Evolutionary conservation across 1,139 yeast genomes (phyloP), one percentile per base, ranked within the genome.

Genomic region (Blastobotrys arbuscula): DNA sequence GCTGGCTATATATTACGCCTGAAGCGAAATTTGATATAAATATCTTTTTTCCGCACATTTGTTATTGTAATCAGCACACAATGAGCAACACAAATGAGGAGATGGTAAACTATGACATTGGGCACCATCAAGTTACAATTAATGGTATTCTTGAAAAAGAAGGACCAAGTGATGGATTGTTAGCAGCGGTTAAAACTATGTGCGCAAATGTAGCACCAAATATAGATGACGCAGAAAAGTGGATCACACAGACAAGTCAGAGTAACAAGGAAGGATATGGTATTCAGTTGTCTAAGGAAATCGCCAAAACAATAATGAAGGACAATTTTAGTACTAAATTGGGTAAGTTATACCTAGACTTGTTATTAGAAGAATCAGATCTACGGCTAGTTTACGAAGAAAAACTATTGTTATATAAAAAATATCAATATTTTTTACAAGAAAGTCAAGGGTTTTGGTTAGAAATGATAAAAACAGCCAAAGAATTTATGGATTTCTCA

Each of bases 1-100:
- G n/a, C n/a, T n/a, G n/a, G n/a, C n/a, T n/a, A n/a, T n/a, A n/a
- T n/a, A n/a, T n/a, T n/a, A n/a, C n/a, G n/a, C n/a, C n/a, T n/a
- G n/a, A n/a, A n/a, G n/a, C n/a, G n/a, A n/a, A n/a, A n/a, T n/a
- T n/a, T n/a, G n/a, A n/a, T n/a, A n/a, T n/a, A n/a, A n/a, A n/a
- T n/a, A n/a, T n/a, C n/a, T n/a, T n/a, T n/a, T n/a, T n/a, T n/a
- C n/a, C n/a, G n/a, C n/a, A n/a, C n/a, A n/a, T n/a, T n/a, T n/a
- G n/a, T n/a, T n/a, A n/a, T n/a, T n/a, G n/a, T n/a, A n/a, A n/a
- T n/a, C 31, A 9, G 31, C 31, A 13, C 12, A 9, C 31, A 9
- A 28, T 28, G 5, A 33, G 6, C 16, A 33, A 24, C 41, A 43
- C 23, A 54, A 24, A 24, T 24, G 10, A 24, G 10, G 6, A 24